Percentiles rank a stretch among this genome's conserved stretches.
These are phyloP conservation scores for Pseudopithomyces maydicus DNA, from an alignment of 2,329 filamentous ascomycete genomes.

Conservation along the genomic window DNA sequence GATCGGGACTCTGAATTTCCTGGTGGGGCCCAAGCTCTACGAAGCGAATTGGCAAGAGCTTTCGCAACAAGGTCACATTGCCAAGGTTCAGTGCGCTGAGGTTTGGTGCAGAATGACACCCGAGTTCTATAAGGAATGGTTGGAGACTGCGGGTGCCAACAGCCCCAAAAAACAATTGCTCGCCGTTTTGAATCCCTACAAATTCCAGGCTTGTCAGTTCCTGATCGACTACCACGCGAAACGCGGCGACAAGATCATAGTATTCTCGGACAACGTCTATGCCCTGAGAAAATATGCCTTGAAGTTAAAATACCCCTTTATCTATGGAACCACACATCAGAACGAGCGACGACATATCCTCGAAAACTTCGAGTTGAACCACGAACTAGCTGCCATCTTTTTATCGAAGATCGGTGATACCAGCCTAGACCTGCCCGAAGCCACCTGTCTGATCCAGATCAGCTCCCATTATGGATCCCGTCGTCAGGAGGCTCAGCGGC, in stretches of 20 bases:
- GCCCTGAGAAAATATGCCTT: slow-evolving; percentile 84
- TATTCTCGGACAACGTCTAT: slow-evolving; percentile 97
- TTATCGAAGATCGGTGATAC: slow-evolving; percentile 98
- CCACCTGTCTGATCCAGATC: slow-evolving; percentile 95
- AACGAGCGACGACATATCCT: slow-evolving; percentile 84
- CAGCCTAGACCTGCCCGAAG: slow-evolving; percentile 94
- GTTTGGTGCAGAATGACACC: slow-evolving; percentile 99
- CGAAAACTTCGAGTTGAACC: slow-evolving; percentile 94
- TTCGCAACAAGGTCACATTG: slow-evolving; percentile 94
- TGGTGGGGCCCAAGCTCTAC: slow-evolving; percentile 96
- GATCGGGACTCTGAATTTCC: slow-evolving; percentile 94
- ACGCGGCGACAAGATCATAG: slow-evolving; percentile 95
- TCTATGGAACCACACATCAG: slow-evolving; percentile 87
- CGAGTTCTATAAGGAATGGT: slow-evolving; percentile 95
- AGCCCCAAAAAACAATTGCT: slow-evolving; percentile 66
- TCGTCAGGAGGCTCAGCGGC: slow-evolving; percentile 91
- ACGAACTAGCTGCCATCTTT: slow-evolving; percentile 88
- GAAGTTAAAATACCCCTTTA: slow-evolving; percentile 84
- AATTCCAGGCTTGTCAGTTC: slow-evolving; percentile 96
- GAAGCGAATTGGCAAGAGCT: slow-evolving; percentile 99
- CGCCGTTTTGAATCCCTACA: slow-evolving; percentile 96
- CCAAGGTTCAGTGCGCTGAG: slow-evolving; percentile 95
- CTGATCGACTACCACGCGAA: slow-evolving; percentile 98
- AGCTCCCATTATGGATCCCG: slow-evolving; percentile 97
- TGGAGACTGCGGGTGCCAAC: slow-evolving; percentile 66